phyloP scores from a whole-genome alignment of 176 grass and related monocot species.

The Echinochloa phyllopogon region DNA sequence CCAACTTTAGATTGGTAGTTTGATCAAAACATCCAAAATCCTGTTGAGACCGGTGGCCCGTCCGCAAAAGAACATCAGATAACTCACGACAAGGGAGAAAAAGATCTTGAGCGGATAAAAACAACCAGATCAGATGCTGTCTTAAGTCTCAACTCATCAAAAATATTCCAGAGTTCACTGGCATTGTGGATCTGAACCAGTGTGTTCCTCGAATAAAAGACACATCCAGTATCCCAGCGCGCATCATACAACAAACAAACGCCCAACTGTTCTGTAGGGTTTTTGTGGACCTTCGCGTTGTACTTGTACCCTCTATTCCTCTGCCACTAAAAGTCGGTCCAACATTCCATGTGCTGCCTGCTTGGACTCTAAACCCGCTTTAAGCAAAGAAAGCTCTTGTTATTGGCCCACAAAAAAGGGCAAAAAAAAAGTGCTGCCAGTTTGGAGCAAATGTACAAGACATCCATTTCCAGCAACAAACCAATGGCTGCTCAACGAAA shows the following conservation, averaged over 20 bases:
- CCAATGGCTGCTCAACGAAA: background rate
- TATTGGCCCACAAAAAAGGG: background rate
- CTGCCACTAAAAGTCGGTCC: too few relatives aligned
- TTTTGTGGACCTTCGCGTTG: too few relatives aligned
- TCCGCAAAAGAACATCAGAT: background rate
- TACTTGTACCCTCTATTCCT: too few relatives aligned
- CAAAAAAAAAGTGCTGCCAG: background rate
- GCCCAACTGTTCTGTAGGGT: too few relatives aligned
- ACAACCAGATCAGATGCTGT: background rate
- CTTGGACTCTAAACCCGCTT: background rate
- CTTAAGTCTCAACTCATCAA: background rate
- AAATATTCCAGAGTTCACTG: background rate
- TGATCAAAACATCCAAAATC: background rate
- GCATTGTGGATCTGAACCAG: background rate
- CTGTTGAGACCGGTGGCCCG: slow-evolving; percentile 7
- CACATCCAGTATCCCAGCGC: background rate
- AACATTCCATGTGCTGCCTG: background rate
- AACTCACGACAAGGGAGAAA: background rate
- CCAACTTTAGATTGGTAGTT: background rate
- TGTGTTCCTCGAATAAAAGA: background rate
- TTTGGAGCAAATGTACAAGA: background rate
- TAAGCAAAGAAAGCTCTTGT: background rate
- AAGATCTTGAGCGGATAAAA: background rate
- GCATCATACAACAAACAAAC: background rate
- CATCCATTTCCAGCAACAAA: slow-evolving; percentile 23